Evolutionary conservation across 305 asterid genomes (phyloP).

Genomic region (Fraxinus albicans): DNA sequence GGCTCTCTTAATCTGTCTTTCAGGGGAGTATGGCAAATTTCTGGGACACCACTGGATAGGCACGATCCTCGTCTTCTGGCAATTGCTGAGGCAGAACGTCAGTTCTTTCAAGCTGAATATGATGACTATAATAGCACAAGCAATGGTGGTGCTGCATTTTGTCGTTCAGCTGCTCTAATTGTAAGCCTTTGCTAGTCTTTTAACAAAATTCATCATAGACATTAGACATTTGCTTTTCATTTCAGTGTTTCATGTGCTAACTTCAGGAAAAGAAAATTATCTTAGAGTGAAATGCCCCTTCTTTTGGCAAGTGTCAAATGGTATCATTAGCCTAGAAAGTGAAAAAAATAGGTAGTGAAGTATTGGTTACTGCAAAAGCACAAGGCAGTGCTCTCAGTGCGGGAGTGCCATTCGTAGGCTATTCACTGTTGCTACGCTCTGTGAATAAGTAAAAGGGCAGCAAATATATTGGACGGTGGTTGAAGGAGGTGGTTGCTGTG

Average conservation of each 20-base stretch:
- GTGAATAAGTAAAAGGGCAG: not conserved
- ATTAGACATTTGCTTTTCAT: not conserved
- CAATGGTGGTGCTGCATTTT: slow-evolving; percentile 86
- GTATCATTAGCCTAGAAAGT: not conserved
- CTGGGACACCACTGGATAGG: slow-evolving; percentile 75
- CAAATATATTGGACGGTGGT: not conserved
- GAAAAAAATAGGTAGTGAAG: not conserved
- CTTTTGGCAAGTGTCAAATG: not conserved
- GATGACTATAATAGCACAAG: slow-evolving; percentile 75
- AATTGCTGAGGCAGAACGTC: slow-evolving; percentile 93
- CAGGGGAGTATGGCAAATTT: slow-evolving; percentile 91
- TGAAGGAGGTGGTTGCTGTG: not conserved
- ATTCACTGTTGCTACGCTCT: not conserved
- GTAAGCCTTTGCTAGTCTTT: slow-evolving; percentile 44
- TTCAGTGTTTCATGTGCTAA: not conserved
- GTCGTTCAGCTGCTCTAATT: slow-evolving; percentile 96
- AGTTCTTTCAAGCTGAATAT: slow-evolving; percentile 82
- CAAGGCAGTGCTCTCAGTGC: not conserved
- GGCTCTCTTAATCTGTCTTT: not conserved
- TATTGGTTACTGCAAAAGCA: not conserved
- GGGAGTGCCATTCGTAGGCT: not conserved
- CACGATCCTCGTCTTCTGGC: slow-evolving; percentile 87
- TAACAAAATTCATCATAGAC: slow-evolving; percentile 15
- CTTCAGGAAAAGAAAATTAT: not conserved
- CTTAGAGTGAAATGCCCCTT: not conserved